A percentile compares a stretch with the other conserved stretches of the same genome.
phyloP scores from a whole-genome alignment of 2,329 filamentous ascomycete genomes.

The Neofusicoccum ribis region DNA sequence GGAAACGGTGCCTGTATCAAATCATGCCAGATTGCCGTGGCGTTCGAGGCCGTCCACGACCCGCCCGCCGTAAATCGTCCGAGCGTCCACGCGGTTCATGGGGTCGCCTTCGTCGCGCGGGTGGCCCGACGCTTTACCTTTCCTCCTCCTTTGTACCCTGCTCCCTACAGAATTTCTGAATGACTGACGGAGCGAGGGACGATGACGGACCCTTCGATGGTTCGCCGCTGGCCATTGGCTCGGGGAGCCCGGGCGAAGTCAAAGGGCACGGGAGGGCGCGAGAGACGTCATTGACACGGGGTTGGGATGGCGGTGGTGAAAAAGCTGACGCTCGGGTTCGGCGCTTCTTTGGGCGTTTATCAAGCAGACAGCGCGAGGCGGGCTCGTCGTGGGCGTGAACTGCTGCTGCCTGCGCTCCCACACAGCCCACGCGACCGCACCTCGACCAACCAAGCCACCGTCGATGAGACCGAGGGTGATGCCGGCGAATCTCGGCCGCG shows the following conservation, averaged over 20 bases:
- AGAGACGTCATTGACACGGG: not conserved
- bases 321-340: not conserved
- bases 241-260: not conserved
- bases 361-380: not conserved
- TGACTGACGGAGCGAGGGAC: too few relatives aligned
- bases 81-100: not conserved
- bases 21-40: constrained; percentile 1
- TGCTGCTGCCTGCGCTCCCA: not conserved
- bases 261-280: not conserved
- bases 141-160: not conserved
- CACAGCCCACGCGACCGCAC: not conserved
- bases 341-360: constrained; percentile 4
- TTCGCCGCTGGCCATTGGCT: not conserved
- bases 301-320: too few relatives aligned
- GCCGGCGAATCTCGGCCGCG: too few relatives aligned
- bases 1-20: constrained; percentile 1
- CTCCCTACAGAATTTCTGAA: too few relatives aligned
- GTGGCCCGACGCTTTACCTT: not conserved
- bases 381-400: not conserved
- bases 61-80: not conserved
- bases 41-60: not conserved
- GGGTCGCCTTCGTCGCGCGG: not conserved
- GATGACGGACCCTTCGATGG: not conserved
- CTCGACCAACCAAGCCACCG: too few relatives aligned
- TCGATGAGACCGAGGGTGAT: too few relatives aligned